These are phyloP conservation scores for Metschnikowia borealis DNA, from an alignment of 805 yeast species.

Conservation along the genomic window DNA sequence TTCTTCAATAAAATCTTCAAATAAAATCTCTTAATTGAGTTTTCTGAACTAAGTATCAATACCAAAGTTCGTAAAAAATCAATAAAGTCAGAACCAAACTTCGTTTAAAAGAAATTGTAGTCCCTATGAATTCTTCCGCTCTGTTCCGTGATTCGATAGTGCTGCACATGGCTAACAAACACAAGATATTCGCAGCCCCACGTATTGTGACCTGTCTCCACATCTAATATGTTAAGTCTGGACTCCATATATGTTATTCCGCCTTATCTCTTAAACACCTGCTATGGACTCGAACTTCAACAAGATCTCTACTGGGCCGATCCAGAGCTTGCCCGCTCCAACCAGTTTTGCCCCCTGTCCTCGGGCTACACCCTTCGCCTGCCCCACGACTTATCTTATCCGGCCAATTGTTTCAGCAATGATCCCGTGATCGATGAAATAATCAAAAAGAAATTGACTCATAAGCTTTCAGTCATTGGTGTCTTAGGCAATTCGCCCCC, in stretches of 20 bases:
- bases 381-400: conserved; percentile 12
- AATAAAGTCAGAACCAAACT: too few relatives aligned
- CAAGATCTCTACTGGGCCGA: conserved; percentile 21
- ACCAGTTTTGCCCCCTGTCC: conserved; percentile 25
- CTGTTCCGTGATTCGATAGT: background rate
- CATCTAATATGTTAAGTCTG: conserved; percentile 9
- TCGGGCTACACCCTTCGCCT: conserved; percentile 22
- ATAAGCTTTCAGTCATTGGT: conserved; percentile 35
- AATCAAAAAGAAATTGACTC: conserved; percentile 30
- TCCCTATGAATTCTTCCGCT: background rate
- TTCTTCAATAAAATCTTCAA: background rate
- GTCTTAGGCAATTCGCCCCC: conserved; percentile 33
- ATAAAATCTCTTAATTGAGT: background rate
- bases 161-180: conserved; percentile 4
- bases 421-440: conserved; percentile 30
- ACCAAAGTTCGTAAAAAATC: too few relatives aligned
- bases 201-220: conserved; percentile 3
- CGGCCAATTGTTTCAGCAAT: conserved; percentile 22
- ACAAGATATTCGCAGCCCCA: conserved; percentile 5
- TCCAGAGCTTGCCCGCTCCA: conserved; percentile 24
- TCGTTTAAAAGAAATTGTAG: background rate
- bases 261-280: conserved; percentile 39
- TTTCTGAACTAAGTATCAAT: too few relatives aligned
- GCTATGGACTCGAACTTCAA: conserved; percentile 32
- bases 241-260: conserved; percentile 35